These are phyloP conservation scores for Macrolepiota dolichaula DNA, from an alignment of 768 basidiomycete genomes.

Conservation along the genomic window DNA sequence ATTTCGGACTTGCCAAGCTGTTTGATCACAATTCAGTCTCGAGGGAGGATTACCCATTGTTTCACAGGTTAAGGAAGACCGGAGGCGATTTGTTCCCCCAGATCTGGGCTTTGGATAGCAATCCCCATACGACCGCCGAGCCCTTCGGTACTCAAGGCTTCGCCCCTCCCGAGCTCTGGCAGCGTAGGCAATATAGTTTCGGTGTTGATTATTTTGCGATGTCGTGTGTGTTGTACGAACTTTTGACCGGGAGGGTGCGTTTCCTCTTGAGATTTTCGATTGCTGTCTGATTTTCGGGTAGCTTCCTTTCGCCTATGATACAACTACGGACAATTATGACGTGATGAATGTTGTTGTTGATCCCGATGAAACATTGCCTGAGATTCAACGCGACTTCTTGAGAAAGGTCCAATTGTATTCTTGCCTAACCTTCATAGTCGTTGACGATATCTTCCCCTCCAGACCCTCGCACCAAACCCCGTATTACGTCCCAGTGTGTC, in stretches of 20 bases:
- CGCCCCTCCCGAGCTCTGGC: slow-evolving; percentile 8
- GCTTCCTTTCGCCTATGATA: slow-evolving; percentile 8
- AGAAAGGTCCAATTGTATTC: not conserved
- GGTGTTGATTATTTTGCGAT: slow-evolving; percentile 10
- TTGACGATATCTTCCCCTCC: not conserved
- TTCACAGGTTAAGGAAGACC: slow-evolving; percentile 1
- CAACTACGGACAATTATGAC: slow-evolving; percentile 1
- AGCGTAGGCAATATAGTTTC: slow-evolving; percentile 1
- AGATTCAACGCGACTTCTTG: slow-evolving; percentile 5
- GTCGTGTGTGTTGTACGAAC: slow-evolving; percentile 6
- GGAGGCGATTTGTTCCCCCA: slow-evolving; percentile 9
- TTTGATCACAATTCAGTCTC: slow-evolving; percentile 8
- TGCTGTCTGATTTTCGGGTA: not conserved
- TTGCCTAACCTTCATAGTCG: not conserved
- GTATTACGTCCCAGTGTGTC: slow-evolving; percentile 10
- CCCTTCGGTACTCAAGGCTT: slow-evolving; percentile 5
- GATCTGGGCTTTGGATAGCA: slow-evolving; percentile 9
- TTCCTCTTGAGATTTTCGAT: not conserved
- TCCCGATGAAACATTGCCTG: not conserved
- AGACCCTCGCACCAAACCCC: slow-evolving; percentile 9
- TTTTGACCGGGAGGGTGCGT: slow-evolving; percentile 5
- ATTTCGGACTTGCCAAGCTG: slow-evolving; percentile 11
- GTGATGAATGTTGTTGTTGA: not conserved
- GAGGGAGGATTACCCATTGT: slow-evolving; percentile 6
- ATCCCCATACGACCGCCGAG: slow-evolving; percentile 8